A percentile compares a stretch with the other conserved stretches of the same genome.
Conservation (phyloP, 345 rosid genomes). For the Boechera retrofracta region DNA sequence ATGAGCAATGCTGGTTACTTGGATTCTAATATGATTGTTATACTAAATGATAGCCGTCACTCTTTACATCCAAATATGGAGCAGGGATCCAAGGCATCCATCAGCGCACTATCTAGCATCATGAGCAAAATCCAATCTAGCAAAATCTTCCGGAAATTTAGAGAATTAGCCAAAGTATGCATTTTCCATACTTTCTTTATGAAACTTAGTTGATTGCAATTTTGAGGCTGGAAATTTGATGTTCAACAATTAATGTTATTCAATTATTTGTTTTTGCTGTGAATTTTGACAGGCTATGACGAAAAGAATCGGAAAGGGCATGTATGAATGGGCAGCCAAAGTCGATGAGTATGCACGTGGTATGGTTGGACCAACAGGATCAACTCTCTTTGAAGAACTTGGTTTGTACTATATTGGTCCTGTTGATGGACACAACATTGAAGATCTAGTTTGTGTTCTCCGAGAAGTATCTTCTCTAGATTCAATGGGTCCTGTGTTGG, state of each 20-base stretch:
- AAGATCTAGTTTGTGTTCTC: slow-evolving; percentile 80
- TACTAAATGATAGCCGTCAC: slow-evolving; percentile 82
- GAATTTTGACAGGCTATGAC: slow-evolving; percentile 66
- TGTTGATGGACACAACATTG: slow-evolving; percentile 89
- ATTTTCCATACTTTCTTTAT: slow-evolving; percentile 11
- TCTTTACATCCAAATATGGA: slow-evolving; percentile 76
- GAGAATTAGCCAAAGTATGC: slow-evolving; percentile 89
- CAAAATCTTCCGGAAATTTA: slow-evolving; percentile 74
- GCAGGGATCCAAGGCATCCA: slow-evolving; percentile 75
- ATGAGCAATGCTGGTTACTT: slow-evolving; percentile 95
- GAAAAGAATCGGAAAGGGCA: slow-evolving; percentile 78
- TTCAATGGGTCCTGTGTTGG: slow-evolving; percentile 91
- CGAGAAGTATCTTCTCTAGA: slow-evolving; percentile 80
- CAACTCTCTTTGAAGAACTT: slow-evolving; percentile 95
- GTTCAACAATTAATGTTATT: neutral
- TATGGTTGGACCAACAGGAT: slow-evolving; percentile 87
- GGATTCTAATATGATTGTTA: slow-evolving; percentile 89
- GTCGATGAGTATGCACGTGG: slow-evolving; percentile 98
- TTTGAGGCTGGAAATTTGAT: slow-evolving; percentile 2
- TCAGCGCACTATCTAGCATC: slow-evolving; percentile 78
- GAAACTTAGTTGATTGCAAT: slow-evolving; percentile 3
- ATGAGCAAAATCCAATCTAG: slow-evolving; percentile 91
- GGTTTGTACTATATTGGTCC: slow-evolving; percentile 95
- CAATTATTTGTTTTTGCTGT: slow-evolving; percentile 4
- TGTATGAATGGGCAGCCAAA: slow-evolving; percentile 95